These are phyloP conservation scores for Elaeis oleifera DNA, from an alignment of 202 grass and related monocot species.

Conservation along the genomic window DNA sequence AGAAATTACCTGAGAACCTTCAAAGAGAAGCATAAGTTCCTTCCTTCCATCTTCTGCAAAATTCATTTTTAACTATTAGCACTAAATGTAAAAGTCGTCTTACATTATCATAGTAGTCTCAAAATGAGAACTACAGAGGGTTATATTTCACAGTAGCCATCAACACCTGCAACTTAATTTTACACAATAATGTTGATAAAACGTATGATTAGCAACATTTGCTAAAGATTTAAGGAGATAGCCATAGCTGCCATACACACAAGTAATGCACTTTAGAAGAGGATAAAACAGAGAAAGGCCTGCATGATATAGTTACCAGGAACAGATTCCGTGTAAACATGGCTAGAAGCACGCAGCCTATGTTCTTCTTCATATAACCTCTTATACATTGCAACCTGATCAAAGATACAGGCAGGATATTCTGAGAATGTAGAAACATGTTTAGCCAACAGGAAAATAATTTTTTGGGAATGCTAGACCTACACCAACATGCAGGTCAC, in stretches of 20 bases:
- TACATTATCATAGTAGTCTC: too few relatives aligned
- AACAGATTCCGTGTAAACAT: conserved; percentile 28
- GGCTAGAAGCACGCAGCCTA: conserved; percentile 45
- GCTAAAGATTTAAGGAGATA: too few relatives aligned
- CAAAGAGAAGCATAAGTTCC: conserved; percentile 66
- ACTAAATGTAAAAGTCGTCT: too few relatives aligned
- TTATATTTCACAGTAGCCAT: too few relatives aligned
- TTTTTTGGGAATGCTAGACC: too few relatives aligned
- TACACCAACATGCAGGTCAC: too few relatives aligned
- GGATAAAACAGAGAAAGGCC: not conserved
- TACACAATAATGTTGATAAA: too few relatives aligned
- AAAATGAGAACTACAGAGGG: too few relatives aligned
- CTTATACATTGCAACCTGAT: conserved; percentile 90
- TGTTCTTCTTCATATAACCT: conserved; percentile 88
- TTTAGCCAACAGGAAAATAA: too few relatives aligned
- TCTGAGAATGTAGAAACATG: not conserved
- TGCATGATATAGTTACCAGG: conserved; percentile 38
- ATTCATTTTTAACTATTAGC: not conserved
- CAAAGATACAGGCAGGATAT: not conserved
- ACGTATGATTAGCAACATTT: too few relatives aligned
- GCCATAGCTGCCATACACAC: too few relatives aligned
- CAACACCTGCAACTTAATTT: too few relatives aligned
- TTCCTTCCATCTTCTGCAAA: conserved; percentile 55
- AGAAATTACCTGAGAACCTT: conserved; percentile 69
- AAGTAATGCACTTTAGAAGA: not conserved